These are phyloP conservation scores for Saprolegnia parasitica DNA, from an alignment of 352 stramenopile genomes.

Conservation along the genomic window DNA sequence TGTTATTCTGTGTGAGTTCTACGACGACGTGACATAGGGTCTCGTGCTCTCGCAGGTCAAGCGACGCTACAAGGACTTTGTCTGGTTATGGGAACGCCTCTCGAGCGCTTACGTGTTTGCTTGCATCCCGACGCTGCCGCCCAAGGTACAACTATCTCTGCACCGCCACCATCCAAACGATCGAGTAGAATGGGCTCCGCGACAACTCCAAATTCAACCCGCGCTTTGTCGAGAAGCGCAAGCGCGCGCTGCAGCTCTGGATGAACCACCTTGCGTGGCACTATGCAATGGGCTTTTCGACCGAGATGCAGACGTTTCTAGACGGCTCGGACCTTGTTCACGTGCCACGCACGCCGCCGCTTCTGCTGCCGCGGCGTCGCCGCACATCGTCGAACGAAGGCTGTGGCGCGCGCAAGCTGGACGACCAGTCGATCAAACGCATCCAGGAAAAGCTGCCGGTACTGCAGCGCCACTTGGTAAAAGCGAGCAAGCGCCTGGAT, in stretches of 20 bases:
- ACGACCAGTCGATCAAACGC: slow-evolving; percentile 10
- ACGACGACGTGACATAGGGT: not conserved
- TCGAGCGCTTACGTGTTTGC: slow-evolving; percentile 10
- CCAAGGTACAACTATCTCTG: not conserved
- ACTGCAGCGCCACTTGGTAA: slow-evolving; percentile 7
- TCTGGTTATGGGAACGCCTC: slow-evolving; percentile 24
- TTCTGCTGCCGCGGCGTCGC: not conserved
- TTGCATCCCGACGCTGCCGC: slow-evolving; percentile 20
- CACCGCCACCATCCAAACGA: not conserved
- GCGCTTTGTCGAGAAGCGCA: slow-evolving; percentile 15
- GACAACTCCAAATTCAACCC: slow-evolving; percentile 21
- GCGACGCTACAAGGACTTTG: slow-evolving; percentile 25
- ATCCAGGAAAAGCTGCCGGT: slow-evolving; percentile 12
- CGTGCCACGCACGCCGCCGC: not conserved
- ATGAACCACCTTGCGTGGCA: slow-evolving; percentile 11
- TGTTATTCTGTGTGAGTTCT: not conserved
- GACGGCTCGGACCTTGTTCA: slow-evolving; percentile 5
- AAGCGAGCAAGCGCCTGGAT: slow-evolving; percentile 13
- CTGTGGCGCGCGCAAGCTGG: not conserved
- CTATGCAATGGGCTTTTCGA: slow-evolving; percentile 5
- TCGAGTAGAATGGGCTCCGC: not conserved
- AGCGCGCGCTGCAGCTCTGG: slow-evolving; percentile 19
- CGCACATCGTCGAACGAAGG: slow-evolving; percentile 2
- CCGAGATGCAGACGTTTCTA: slow-evolving; percentile 17
- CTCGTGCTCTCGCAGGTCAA: slow-evolving; percentile 10